Conservation (phyloP, 257 asterid species). For the Solanum chilense region DNA sequence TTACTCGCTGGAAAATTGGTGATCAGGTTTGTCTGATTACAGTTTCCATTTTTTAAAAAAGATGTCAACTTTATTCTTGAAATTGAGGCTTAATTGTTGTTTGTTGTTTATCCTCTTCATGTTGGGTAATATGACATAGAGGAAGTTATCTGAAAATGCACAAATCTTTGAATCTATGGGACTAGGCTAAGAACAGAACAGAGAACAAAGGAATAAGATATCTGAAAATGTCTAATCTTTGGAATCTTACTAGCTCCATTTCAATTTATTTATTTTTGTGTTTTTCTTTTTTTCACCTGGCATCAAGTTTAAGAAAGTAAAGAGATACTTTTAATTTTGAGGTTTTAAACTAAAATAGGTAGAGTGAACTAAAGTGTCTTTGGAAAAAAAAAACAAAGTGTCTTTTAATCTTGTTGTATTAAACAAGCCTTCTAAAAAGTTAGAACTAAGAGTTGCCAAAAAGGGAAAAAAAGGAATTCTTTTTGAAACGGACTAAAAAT, state of each 20-base stretch:
- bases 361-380: not conserved
- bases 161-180: not conserved
- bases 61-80: not conserved
- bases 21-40: constrained; percentile 43
- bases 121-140: no score
- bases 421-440: not conserved
- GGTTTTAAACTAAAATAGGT: not conserved
- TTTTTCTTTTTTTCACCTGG: not conserved
- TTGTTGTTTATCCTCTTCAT: not conserved
- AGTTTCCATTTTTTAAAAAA: not conserved
- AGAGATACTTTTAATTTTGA: not conserved
- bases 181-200: not conserved
- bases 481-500: not conserved
- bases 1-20: constrained; percentile 72
- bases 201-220: not conserved
- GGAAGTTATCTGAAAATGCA: not conserved
- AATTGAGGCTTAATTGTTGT: not conserved
- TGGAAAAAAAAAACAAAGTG: not conserved
- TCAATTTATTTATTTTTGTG: not conserved
- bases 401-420: not conserved
- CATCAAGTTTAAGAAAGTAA: not conserved
- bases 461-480: not conserved
- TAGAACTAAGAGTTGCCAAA: not conserved
- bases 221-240: no score
- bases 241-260: not conserved